These are phyloP conservation scores for Pseudogymnoascus sp. DNA, from an alignment of 2,329 filamentous ascomycete species.

Conservation along the genomic window DNA sequence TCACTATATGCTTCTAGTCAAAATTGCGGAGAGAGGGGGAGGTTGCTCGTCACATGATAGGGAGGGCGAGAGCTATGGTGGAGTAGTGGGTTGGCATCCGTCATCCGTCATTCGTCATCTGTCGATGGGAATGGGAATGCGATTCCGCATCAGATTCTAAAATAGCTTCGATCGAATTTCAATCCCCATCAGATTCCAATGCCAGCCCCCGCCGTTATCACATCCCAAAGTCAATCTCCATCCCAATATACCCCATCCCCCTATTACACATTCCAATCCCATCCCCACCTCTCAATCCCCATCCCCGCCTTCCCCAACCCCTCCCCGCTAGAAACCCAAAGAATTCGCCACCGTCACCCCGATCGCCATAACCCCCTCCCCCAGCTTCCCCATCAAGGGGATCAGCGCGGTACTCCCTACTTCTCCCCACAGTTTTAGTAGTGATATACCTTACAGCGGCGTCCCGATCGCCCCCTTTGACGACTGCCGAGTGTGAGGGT, in stretches of 20 bases:
- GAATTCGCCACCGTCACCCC: not conserved
- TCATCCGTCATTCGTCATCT: not conserved
- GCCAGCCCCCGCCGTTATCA: not conserved
- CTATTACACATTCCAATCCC: not conserved
- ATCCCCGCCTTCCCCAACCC: not conserved
- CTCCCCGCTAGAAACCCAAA: not conserved
- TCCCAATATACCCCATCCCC: not conserved
- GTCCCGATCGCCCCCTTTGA: not conserved
- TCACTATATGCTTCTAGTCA: no score
- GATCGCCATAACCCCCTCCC: not conserved
- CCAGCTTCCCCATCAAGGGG: not conserved
- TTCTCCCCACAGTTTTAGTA: no score
- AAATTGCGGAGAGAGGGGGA: no score
- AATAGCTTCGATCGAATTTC: no score
- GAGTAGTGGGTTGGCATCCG: not conserved
- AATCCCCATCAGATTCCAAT: not conserved
- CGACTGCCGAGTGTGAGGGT: not conserved
- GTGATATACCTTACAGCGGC: not conserved
- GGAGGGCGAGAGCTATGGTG: not conserved
- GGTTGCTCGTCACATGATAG: no score
- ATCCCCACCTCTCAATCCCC: not conserved
- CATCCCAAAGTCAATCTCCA: no score
- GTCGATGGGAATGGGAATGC: not conserved
- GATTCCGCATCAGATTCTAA: not conserved
- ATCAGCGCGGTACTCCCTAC: not conserved